Conservation (phyloP, 2,329 filamentous ascomycete species). For the Dothidotthia symphoricarpi region DNA sequence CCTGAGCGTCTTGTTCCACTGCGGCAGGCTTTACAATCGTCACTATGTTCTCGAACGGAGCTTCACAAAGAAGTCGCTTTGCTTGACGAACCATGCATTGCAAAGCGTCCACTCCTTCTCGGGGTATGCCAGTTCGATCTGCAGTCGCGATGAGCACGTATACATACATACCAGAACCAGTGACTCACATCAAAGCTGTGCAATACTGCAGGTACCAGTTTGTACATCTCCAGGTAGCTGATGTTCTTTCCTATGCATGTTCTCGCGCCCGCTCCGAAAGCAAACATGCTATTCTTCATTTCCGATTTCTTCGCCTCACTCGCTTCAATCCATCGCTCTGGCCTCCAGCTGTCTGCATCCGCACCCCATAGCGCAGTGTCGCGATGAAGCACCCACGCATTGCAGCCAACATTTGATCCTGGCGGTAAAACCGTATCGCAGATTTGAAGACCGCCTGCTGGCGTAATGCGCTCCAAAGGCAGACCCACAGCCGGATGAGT, state of each 20-base stretch:
- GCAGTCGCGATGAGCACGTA: background rate
- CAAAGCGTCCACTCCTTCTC: constrained; percentile 9
- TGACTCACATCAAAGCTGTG: constrained; percentile 12
- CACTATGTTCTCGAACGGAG: constrained; percentile 1
- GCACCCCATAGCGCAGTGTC: constrained; percentile 10
- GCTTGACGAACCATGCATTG: constrained; percentile 17
- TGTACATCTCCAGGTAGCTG: constrained; percentile 19
- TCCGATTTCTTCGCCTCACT: constrained; percentile 12
- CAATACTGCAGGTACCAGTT: constrained; percentile 14
- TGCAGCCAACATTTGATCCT: constrained; percentile 16
- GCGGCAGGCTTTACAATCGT: no score
- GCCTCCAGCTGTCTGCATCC: constrained; percentile 9
- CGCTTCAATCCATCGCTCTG: constrained; percentile 18
- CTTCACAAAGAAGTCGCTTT: constrained; percentile 9
- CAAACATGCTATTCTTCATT: constrained; percentile 31
- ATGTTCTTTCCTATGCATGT: constrained; percentile 20
- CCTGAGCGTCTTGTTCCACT: no score
- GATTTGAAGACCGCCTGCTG: constrained; percentile 32
- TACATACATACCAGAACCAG: background rate
- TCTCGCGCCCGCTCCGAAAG: constrained; percentile 13
- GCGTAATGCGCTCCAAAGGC: constrained; percentile 41
- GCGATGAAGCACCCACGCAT: constrained; percentile 14
- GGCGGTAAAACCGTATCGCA: constrained; percentile 3
- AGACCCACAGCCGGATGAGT: constrained; percentile 46
- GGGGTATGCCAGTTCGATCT: constrained; percentile 7